Percentiles rank a stretch among this genome's conserved stretches.
These are phyloP conservation scores for Ascochyta rabiei DNA, from an alignment of 2,329 filamentous ascomycete genomes.

Conservation along the genomic window DNA sequence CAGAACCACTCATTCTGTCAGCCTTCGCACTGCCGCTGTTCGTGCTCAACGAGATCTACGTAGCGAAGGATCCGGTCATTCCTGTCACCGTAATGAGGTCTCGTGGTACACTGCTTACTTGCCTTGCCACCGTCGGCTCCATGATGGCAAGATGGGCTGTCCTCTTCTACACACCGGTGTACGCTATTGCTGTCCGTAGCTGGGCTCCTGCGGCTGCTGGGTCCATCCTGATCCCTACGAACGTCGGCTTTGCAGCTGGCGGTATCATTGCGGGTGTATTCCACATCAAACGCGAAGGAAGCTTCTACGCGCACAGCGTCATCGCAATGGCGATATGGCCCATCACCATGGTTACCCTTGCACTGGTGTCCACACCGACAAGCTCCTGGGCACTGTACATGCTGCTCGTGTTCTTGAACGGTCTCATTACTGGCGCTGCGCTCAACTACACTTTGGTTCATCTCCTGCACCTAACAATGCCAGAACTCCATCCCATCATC, in stretches of 20 bases:
- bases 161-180: slow-evolving; percentile 81
- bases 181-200: slow-evolving; percentile 75
- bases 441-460: slow-evolving; percentile 85
- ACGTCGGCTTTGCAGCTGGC: slow-evolving; percentile 76
- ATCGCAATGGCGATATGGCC: slow-evolving; percentile 68
- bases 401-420: slow-evolving; percentile 69
- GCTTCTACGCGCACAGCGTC: slow-evolving; percentile 72
- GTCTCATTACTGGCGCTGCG: slow-evolving; percentile 72
- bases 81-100: slow-evolving; percentile 73
- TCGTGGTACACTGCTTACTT: slow-evolving; percentile 73
- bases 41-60: slow-evolving; percentile 66
- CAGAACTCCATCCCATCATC: slow-evolving; percentile 73
- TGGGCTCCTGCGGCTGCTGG: slow-evolving; percentile 74
- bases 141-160: slow-evolving; percentile 84
- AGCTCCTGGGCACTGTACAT: slow-evolving; percentile 63
- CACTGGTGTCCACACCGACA: slow-evolving; percentile 59
- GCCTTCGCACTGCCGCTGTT: slow-evolving; percentile 58
- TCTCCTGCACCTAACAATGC: slow-evolving; percentile 71
- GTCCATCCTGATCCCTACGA: slow-evolving; percentile 79
- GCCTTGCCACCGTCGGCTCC: slow-evolving; percentile 74
- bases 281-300: slow-evolving; percentile 74
- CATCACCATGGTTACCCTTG: slow-evolving; percentile 63
- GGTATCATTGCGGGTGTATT: slow-evolving; percentile 75
- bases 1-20: slow-evolving; percentile 66
- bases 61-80: slow-evolving; percentile 74